Percentiles rank a stretch among this genome's conserved stretches.
Evolutionary conservation across 2,329 filamentous ascomycete genomes (phyloP).

Genomic region (Cytospora piceicola): DNA sequence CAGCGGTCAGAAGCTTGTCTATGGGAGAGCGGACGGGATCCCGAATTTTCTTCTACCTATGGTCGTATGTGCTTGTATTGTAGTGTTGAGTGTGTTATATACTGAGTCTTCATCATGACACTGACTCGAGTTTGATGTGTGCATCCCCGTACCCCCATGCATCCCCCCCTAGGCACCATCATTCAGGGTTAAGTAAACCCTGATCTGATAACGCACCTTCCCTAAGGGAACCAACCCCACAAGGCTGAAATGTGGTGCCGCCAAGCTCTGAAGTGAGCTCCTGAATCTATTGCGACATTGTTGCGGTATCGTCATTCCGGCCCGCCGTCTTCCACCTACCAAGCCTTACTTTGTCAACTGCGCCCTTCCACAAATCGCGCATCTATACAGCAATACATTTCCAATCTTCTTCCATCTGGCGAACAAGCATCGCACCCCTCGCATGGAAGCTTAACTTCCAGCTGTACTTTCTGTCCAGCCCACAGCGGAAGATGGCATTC

Average conservation of each 20-base stretch:
- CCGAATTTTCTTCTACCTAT: no score
- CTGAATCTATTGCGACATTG: neutral
- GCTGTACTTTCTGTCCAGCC: neutral
- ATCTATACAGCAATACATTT: neutral
- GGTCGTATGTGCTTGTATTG: no score
- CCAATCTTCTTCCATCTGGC: neutral
- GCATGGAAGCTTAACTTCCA: neutral
- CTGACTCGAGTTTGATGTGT: no score
- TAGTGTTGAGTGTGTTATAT: no score
- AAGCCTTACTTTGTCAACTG: neutral
- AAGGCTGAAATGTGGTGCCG: neutral
- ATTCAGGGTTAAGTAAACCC: no score
- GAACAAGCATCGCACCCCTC: neutral
- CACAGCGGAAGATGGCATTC: slow-evolving; percentile 9
- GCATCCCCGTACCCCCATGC: no score
- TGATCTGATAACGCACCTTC: no score
- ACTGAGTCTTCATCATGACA: no score
- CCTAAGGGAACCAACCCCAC: no score
- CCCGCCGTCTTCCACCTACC: neutral
- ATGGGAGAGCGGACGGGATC: no score
- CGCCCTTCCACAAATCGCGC: neutral
- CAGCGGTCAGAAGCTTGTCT: no score
- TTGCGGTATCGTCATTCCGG: neutral
- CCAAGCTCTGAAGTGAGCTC: neutral
- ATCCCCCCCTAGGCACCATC: no score